A percentile compares a stretch with the other conserved stretches of the same genome.
Evolutionary conservation across 345 rosid species (phyloP).

Genomic region (Triadica sebifera): DNA sequence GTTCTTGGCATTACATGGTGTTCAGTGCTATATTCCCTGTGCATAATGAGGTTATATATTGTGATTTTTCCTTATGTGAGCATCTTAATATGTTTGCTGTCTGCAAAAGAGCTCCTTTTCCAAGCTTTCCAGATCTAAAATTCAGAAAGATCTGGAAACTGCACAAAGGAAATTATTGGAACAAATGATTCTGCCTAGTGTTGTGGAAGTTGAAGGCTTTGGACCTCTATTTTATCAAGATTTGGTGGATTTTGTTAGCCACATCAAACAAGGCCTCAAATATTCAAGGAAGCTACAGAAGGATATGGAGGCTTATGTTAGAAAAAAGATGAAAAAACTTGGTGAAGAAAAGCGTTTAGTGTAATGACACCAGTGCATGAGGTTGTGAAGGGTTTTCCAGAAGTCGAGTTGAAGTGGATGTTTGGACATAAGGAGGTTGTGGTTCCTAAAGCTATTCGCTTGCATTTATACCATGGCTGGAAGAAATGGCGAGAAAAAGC

Average conservation of each 20-base stretch:
- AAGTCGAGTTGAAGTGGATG: slow-evolving; percentile 86
- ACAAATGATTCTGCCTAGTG: slow-evolving; percentile 63
- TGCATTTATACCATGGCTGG: slow-evolving; percentile 87
- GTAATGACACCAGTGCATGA: slow-evolving; percentile 68
- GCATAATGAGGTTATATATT: not conserved
- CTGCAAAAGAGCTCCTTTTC: slow-evolving; percentile 35
- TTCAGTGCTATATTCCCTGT: not conserved
- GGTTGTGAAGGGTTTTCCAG: slow-evolving; percentile 86
- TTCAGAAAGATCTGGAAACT: slow-evolving; percentile 61
- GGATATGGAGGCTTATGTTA: slow-evolving; percentile 55
- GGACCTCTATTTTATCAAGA: slow-evolving; percentile 59
- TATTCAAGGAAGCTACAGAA: slow-evolving; percentile 77
- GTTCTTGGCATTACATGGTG: not conserved
- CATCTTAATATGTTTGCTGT: slow-evolving; percentile 45
- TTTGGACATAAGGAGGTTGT: slow-evolving; percentile 84
- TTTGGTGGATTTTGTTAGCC: slow-evolving; percentile 56
- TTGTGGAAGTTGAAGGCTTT: slow-evolving; percentile 65
- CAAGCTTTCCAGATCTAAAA: slow-evolving; percentile 64
- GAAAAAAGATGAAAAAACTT: slow-evolving; percentile 66
- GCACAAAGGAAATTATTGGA: slow-evolving; percentile 79
- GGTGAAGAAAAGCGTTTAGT: slow-evolving; percentile 72
- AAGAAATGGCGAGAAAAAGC: slow-evolving; percentile 92
- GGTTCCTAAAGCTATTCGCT: slow-evolving; percentile 76
- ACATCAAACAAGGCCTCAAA: slow-evolving; percentile 56
- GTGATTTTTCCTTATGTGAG: slow-evolving; percentile 14